Conservation (phyloP, 768 basidiomycete species). For the Lenzites betulinus region DNA sequence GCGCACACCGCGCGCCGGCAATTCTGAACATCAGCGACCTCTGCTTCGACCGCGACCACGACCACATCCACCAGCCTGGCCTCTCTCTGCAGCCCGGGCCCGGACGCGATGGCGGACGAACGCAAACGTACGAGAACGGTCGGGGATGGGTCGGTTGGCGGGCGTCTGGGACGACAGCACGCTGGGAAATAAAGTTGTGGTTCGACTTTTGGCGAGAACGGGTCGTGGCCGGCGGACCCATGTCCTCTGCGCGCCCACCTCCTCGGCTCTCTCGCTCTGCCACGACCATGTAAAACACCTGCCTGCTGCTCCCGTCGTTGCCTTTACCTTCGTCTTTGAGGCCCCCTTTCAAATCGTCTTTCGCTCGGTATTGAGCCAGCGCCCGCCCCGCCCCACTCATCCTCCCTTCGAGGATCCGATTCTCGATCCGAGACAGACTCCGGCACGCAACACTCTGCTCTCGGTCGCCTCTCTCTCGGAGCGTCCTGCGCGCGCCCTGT, state of each 20-base stretch:
- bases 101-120: not conserved
- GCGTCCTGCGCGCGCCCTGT: not conserved
- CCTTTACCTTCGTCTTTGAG: not conserved
- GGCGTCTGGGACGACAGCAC: not conserved
- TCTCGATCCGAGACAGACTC: not conserved
- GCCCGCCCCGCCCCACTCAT: not conserved
- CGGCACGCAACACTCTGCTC: not conserved
- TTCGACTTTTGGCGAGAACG: slow-evolving; percentile 11
- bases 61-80: not conserved
- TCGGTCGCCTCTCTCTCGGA: not conserved
- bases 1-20: not conserved
- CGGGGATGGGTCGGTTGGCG: not conserved
- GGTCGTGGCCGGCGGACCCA: no score
- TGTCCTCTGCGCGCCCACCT: not conserved
- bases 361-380: not conserved
- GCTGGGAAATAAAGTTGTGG: slow-evolving; percentile 15
- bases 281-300: not conserved
- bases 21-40: no score
- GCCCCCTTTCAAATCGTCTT: no score
- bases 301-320: no score
- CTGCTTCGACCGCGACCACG: not conserved
- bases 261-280: not conserved
- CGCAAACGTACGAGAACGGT: slow-evolving; percentile 3
- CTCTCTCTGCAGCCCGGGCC: not conserved
- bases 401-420: not conserved